These are phyloP conservation scores for Trichoderma atrobrunneum DNA, from an alignment of 2,329 filamentous ascomycete genomes.

Conservation along the genomic window DNA sequence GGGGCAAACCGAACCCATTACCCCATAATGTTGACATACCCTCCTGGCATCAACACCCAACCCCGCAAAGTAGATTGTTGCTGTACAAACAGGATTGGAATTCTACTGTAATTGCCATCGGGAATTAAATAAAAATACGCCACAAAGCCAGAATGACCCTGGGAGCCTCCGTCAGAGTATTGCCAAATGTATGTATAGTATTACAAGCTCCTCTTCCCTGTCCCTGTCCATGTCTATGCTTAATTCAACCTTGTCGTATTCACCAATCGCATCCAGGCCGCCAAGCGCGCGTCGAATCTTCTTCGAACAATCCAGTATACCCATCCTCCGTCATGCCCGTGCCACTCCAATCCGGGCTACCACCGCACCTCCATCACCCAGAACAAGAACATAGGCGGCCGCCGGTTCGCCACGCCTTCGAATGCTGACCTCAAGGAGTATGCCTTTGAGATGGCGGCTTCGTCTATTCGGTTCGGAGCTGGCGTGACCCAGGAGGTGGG, in stretches of 20 bases:
- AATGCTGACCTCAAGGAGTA: constrained; percentile 78
- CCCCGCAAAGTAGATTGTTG: background rate
- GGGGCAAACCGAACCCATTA: background rate
- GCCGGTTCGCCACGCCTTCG: constrained; percentile 71
- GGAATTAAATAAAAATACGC: background rate
- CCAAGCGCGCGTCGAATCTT: constrained; percentile 65
- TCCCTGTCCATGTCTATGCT: background rate
- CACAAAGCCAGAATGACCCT: background rate
- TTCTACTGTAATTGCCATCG: background rate
- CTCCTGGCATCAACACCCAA: background rate
- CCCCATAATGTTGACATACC: background rate
- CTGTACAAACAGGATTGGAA: background rate
- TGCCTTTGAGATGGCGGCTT: constrained; percentile 98
- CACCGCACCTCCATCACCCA: constrained; percentile 63
- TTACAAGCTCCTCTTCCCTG: background rate
- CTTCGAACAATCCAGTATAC: constrained; percentile 89
- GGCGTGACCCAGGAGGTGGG: constrained; percentile 94
- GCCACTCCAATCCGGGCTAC: constrained; percentile 83
- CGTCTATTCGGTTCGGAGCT: constrained; percentile 88
- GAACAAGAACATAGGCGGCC: constrained; percentile 34
- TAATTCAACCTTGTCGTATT: background rate
- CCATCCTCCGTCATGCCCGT: constrained; percentile 84
- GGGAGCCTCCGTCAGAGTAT: constrained; percentile 4
- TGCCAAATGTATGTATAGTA: constrained; percentile 11
- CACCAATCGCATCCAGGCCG: constrained; percentile 42